Base-by-base conservation (phyloP, 768 basidiomycete species). In the Neoboletus brunneissimus region DNA sequence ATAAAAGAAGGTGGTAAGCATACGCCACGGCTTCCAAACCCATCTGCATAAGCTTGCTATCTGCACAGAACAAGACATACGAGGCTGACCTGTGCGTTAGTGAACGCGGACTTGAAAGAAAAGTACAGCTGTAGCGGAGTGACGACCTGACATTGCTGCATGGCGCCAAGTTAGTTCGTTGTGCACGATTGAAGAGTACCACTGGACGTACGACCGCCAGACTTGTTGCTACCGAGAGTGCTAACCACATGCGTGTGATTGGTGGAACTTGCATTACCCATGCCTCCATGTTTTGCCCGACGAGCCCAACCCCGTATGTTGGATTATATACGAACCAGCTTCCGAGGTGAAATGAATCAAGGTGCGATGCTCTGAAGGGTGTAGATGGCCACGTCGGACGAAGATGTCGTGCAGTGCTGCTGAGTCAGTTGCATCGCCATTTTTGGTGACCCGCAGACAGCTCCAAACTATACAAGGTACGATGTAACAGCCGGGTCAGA, bases 231-330 rank as follows among this genome's bases (percentile, higher is more conserved):
- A 96, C 84, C 11, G 89, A 85, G 4, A 94, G 77, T 2, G 78
- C 82, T 20, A 96, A 80, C 94, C 94, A 98, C 51, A 80, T 80
- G 46, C 94, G 79, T 3, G 94, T 97, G 42, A 98, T 84, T 5
- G 94, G 94, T 34, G 94, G 94, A 57, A 98, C 90, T 65, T 94
- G 91, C 29, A 81, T 81, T 34, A 97, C 81, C 94, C 94, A 95
- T 32, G 87, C 90, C 69, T 96, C 93, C 90, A 91, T 91, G 48
- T 48, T 67, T 44, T 18, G 0, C 37, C 51, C 57, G 38, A 56
- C 52, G 46, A 54, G 27, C 50, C 42, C 22, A 27, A 53, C 48
- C 50, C 22, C 37, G 47, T 55, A 13, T 40, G 47, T 49, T 45
- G 47, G 41, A 53, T 46, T 40, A 27, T 34, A 27, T 40, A 37